A percentile compares a stretch with the other conserved stretches of the same genome.
These are phyloP conservation scores for Stachybotrys chartarum DNA, from an alignment of 2,329 filamentous ascomycete genomes.

Conservation along the genomic window DNA sequence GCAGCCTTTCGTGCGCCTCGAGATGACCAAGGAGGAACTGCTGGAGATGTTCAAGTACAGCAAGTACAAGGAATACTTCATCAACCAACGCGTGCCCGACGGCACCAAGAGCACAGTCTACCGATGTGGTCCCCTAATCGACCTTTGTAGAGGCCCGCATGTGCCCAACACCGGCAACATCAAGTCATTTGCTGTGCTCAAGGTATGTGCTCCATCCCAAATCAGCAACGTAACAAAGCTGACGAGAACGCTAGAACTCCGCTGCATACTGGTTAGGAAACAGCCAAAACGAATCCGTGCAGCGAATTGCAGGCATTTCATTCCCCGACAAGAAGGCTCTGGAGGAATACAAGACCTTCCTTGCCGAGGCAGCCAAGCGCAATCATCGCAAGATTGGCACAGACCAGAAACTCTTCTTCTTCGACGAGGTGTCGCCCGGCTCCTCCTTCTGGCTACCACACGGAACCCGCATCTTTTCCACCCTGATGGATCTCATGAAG, in stretches of 20 bases:
- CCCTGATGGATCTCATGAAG: slow-evolving; percentile 72
- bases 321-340: slow-evolving; percentile 95
- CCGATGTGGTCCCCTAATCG: slow-evolving; percentile 86
- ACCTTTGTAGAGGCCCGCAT: slow-evolving; percentile 91
- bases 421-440: slow-evolving; percentile 87
- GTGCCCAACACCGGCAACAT: slow-evolving; percentile 87
- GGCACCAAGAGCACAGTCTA: slow-evolving; percentile 92
- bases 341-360: slow-evolving; percentile 86
- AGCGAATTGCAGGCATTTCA: slow-evolving; percentile 93
- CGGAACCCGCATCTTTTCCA: slow-evolving; percentile 89
- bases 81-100: slow-evolving; percentile 62
- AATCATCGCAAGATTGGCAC: slow-evolving; percentile 91
- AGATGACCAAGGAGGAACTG: slow-evolving; percentile 82
- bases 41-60: slow-evolving; percentile 95
- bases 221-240: slow-evolving; percentile 2
- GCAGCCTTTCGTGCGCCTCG: slow-evolving; percentile 86
- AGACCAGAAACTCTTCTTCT: slow-evolving; percentile 97
- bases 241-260: slow-evolving; percentile 38
- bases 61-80: slow-evolving; percentile 98
- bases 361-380: slow-evolving; percentile 96
- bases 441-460: slow-evolving; percentile 90
- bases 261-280: slow-evolving; percentile 89
- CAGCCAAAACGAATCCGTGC: slow-evolving; percentile 86
- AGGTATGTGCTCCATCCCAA: slow-evolving; percentile 29
- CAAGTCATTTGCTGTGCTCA: slow-evolving; percentile 91